Percentiles rank a stretch among this genome's conserved stretches.
phyloP scores from a whole-genome alignment of 148 eudicot species.

The Suaeda aralocaspica region DNA sequence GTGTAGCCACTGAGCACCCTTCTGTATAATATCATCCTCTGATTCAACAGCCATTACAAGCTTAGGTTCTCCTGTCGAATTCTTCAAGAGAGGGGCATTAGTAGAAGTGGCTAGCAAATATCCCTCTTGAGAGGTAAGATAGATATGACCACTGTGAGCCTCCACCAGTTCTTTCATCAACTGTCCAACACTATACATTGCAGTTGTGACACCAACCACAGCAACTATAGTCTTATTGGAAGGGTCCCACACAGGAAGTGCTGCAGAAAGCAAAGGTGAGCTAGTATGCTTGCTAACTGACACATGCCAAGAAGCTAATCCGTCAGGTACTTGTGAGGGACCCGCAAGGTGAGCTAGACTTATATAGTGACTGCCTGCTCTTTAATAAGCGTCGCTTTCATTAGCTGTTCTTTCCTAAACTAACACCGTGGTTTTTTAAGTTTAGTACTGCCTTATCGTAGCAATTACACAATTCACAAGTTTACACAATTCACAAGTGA shows the following conservation, averaged over 20 bases:
- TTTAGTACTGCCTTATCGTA: no score
- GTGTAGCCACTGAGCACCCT: constrained; percentile 77
- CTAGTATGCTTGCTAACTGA: constrained; percentile 79
- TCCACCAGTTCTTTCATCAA: constrained; percentile 92
- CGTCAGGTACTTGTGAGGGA: constrained; percentile 98
- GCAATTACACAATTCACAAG: no score
- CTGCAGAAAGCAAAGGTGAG: constrained; percentile 91
- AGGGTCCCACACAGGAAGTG: constrained; percentile 81
- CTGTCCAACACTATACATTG: constrained; percentile 85
- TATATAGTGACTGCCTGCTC: no score
- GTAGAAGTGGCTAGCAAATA: constrained; percentile 91
- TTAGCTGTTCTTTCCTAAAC: no score
- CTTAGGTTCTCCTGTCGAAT: constrained; percentile 57
- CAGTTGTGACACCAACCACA: constrained; percentile 92
- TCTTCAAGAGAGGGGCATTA: constrained; percentile 62
- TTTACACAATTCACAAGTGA: no score
- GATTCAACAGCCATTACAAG: constrained; percentile 77
- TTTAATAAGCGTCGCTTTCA: no score
- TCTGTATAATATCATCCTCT: constrained; percentile 53
- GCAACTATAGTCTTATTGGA: constrained; percentile 66
- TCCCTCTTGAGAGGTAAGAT: constrained; percentile 87
- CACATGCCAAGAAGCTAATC: constrained; percentile 91
- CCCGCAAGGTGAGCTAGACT: no score
- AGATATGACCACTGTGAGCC: constrained; percentile 83
- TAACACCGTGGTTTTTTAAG: no score